Evolutionary conservation across 1,284 basidiomycete genomes (phyloP).

Genomic region (Naganishia liquefaciens): DNA sequence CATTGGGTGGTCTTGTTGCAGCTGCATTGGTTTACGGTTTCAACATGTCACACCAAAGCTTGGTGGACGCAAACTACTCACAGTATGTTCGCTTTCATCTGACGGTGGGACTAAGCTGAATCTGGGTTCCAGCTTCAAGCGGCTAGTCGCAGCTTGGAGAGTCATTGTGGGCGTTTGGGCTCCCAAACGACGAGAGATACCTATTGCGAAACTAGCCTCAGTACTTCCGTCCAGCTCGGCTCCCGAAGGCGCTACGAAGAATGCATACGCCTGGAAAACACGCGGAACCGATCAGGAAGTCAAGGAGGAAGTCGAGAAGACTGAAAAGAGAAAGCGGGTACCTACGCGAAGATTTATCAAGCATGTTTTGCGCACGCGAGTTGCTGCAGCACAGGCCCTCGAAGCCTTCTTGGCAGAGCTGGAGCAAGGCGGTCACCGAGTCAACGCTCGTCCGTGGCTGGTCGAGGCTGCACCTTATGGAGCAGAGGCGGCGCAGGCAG

Average conservation of each 20-base stretch:
- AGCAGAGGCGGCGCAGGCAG: constrained; percentile 36
- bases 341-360: constrained; percentile 78
- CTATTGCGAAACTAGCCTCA: constrained; percentile 66
- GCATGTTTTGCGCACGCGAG: constrained; percentile 76
- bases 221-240: constrained; percentile 56
- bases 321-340: constrained; percentile 54
- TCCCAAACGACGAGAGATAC: constrained; percentile 75
- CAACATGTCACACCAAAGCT: constrained; percentile 67
- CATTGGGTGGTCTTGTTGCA: constrained; percentile 57
- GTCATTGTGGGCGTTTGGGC: constrained; percentile 86
- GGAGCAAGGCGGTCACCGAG: constrained; percentile 48
- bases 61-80: constrained; percentile 68
- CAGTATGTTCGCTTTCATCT: constrained; percentile 59
- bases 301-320: constrained; percentile 52
- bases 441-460: constrained; percentile 51
- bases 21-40: constrained; percentile 67
- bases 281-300: constrained; percentile 45
- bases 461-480: constrained; percentile 44
- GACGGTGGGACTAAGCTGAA: not conserved
- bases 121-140: constrained; percentile 58
- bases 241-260: constrained; percentile 47
- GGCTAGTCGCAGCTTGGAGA: constrained; percentile 81
- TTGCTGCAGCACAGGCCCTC: constrained; percentile 72
- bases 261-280: constrained; percentile 34
- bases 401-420: constrained; percentile 69